phyloP scores from a whole-genome alignment of 257 asterid genomes.

The Nicotiana paniculata region DNA sequence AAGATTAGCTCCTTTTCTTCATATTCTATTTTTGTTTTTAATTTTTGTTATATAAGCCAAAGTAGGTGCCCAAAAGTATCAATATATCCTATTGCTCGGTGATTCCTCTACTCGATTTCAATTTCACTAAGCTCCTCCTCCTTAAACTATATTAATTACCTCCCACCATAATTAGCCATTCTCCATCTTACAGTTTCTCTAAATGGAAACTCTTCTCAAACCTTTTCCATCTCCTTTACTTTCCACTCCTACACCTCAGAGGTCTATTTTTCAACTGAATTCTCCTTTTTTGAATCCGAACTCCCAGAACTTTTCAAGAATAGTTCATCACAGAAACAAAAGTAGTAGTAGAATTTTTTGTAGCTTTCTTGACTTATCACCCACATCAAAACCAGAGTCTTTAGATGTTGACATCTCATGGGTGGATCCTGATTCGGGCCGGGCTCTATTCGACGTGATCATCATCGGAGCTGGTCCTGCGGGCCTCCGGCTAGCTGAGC shows the following conservation, averaged over 20 bases:
- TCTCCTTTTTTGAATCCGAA: constrained; percentile 20
- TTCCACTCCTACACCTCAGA: constrained; percentile 21
- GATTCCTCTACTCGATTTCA: constrained; percentile 8
- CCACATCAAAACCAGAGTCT: constrained; percentile 48
- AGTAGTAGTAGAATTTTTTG: constrained; percentile 24
- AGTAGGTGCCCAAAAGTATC: constrained; percentile 8
- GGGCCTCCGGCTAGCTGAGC: constrained; percentile 81
- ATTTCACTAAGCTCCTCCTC: not conserved
- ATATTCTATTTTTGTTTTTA: not conserved
- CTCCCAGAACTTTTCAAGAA: constrained; percentile 15
- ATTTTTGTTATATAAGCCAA: not conserved
- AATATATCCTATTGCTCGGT: not conserved
- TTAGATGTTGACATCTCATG: constrained; percentile 50
- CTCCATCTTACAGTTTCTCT: constrained; percentile 3
- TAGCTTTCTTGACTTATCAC: constrained; percentile 68
- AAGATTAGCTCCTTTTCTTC: not conserved
- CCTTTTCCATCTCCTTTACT: constrained; percentile 35
- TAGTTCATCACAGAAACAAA: constrained; percentile 18
- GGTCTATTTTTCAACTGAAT: constrained; percentile 9
- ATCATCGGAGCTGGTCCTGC: constrained; percentile 93
- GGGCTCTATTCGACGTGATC: constrained; percentile 58
- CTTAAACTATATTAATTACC: not conserved
- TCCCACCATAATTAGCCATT: not conserved
- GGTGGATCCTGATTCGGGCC: constrained; percentile 39
- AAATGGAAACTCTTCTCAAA: constrained; percentile 47